Conservation (phyloP, 176 grass and related monocot genomes). For the Triticum dicoccoides region DNA sequence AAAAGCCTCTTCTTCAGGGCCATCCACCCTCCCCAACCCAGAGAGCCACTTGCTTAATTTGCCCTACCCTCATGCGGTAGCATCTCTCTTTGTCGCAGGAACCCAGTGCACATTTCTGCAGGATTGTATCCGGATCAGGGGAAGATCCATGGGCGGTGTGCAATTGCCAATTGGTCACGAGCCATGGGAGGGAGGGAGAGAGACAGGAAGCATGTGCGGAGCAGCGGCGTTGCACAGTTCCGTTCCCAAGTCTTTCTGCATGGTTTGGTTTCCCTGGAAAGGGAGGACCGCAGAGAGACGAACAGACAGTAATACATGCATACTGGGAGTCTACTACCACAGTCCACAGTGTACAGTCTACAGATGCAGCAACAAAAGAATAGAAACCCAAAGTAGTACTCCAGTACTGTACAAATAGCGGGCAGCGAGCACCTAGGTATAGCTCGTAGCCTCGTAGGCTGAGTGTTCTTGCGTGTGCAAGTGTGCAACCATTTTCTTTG, state of each 20-base stretch:
- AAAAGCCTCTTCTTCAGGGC: constrained; percentile 48
- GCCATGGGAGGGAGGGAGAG: not conserved
- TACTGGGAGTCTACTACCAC: constrained; percentile 32
- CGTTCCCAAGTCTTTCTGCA: constrained; percentile 14
- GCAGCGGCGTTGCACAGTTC: constrained; percentile 22
- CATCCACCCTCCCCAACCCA: constrained; percentile 1
- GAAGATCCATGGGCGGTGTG: not conserved
- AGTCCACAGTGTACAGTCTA: not conserved
- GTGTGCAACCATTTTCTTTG: constrained; percentile 22
- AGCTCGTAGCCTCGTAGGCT: constrained; percentile 8
- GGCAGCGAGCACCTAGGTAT: not conserved
- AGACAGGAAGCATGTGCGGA: constrained; percentile 30
- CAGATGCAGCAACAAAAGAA: constrained; percentile 40
- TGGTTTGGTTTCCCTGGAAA: constrained; percentile 22
- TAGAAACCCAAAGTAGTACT: not conserved
- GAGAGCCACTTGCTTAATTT: constrained; percentile 9
- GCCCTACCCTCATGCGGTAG: not conserved
- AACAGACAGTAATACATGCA: not conserved
- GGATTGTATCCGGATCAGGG: constrained; percentile 1
- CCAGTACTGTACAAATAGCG: not conserved
- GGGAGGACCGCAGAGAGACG: not conserved
- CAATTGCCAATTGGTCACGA: not conserved
- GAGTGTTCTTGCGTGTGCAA: constrained; percentile 39
- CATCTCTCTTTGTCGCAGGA: not conserved
- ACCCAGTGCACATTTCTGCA: not conserved